These are phyloP conservation scores for Aspergillus hiratsukae DNA, from an alignment of 2,329 filamentous ascomycete species.

Conservation along the genomic window DNA sequence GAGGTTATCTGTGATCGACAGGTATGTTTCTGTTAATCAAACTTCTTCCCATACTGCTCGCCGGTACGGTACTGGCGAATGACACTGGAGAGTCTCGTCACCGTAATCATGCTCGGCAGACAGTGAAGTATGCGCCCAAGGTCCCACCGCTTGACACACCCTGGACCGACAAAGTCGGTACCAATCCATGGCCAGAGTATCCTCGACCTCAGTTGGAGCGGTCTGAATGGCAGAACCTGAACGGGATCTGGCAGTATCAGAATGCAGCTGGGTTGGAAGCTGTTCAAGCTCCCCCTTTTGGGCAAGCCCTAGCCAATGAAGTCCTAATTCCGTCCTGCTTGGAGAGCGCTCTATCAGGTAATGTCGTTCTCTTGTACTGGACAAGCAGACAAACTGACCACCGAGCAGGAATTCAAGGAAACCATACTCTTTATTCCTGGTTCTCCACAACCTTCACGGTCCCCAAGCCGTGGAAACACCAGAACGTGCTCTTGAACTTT, in stretches of 20 bases:
- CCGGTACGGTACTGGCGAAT: background rate
- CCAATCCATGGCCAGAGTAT: constrained; percentile 48
- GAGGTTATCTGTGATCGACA: background rate
- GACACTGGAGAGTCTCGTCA: background rate
- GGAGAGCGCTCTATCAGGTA: constrained; percentile 51
- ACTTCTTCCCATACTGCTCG: background rate
- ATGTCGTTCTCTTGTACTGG: background rate
- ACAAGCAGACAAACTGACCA: background rate
- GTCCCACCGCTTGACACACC: constrained; percentile 40
- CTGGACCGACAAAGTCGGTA: constrained; percentile 47
- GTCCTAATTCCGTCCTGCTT: constrained; percentile 53
- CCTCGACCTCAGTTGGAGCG: constrained; percentile 45
- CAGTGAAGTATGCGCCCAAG: constrained; percentile 34
- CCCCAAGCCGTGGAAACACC: constrained; percentile 40
- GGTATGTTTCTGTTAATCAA: background rate
- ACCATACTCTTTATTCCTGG: constrained; percentile 41
- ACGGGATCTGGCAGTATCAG: constrained; percentile 46
- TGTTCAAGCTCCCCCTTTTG: constrained; percentile 42
- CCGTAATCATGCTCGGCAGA: background rate
- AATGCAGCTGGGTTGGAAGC: constrained; percentile 37
- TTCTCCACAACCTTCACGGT: constrained; percentile 48
- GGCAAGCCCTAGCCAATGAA: constrained; percentile 38
- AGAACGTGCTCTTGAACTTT: constrained; percentile 45
- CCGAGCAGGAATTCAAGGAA: constrained; percentile 33
- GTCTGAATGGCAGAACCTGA: constrained; percentile 47